phyloP scores from a whole-genome alignment of 768 basidiomycete species.

The Cyclocybe aegerita region DNA sequence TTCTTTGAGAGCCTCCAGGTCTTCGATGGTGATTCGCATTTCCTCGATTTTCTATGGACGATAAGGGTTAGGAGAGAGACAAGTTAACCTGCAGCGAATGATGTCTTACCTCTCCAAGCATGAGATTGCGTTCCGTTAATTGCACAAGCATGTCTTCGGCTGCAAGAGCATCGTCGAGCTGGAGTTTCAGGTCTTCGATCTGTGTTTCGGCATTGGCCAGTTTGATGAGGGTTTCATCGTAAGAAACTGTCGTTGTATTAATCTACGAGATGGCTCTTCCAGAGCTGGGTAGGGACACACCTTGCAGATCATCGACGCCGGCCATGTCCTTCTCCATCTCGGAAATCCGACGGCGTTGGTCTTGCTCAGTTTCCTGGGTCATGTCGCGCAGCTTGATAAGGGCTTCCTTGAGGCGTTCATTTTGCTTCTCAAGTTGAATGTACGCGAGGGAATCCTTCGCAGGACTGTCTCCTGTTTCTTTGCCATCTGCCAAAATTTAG shows the following conservation, averaged over 20 bases:
- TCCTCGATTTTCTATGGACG: slow-evolving; percentile 87
- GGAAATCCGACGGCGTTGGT: slow-evolving; percentile 73
- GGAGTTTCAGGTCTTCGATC: slow-evolving; percentile 90
- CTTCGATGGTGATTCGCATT: slow-evolving; percentile 94
- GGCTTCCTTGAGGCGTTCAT: slow-evolving; percentile 93
- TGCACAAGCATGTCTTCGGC: slow-evolving; percentile 97
- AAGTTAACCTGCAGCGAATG: background rate
- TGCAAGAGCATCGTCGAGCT: slow-evolving; percentile 92
- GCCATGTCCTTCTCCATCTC: slow-evolving; percentile 91
- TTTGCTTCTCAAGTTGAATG: slow-evolving; percentile 94
- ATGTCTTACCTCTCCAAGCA: slow-evolving; percentile 76
- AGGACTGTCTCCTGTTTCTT: slow-evolving; percentile 26
- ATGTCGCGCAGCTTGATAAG: slow-evolving; percentile 88
- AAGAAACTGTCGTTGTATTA: slow-evolving; percentile 51
- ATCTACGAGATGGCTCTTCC: background rate
- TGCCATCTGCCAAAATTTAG: slow-evolving; percentile 14
- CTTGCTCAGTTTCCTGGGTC: slow-evolving; percentile 83
- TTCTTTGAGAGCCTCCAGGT: slow-evolving; percentile 93
- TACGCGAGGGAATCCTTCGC: slow-evolving; percentile 64
- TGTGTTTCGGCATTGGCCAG: slow-evolving; percentile 88
- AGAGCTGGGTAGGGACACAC: slow-evolving; percentile 35
- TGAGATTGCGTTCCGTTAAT: slow-evolving; percentile 90
- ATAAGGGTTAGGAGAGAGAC: background rate
- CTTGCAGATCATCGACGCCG: slow-evolving; percentile 75
- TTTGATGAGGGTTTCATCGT: slow-evolving; percentile 77